Base-by-base conservation (phyloP, 345 rosid genomes). In the Pugionium dolabratum region DNA sequence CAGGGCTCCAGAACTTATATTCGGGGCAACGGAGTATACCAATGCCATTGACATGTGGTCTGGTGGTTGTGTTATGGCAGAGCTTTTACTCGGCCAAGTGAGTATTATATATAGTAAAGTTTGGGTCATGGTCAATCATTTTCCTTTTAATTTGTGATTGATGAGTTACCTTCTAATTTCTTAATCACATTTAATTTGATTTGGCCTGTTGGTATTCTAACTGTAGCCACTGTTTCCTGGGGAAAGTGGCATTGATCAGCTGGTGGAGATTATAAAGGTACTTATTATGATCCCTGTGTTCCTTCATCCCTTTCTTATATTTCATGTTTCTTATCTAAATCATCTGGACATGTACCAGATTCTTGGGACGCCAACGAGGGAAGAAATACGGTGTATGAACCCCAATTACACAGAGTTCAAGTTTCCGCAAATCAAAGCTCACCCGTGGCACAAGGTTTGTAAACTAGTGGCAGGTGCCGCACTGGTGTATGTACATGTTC, bases 31-130 rank as follows among this genome's bases (percentile, higher is more conserved):
- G n/a, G 91, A 87, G 39, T 94, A 94, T 78, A 91, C 96, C 44
- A 83, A 79, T 81, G 96, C 99, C 51, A 91, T 94, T 70, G 99
- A 94, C 79, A 82, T 91, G 83, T 94, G 99, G 99, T 94, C 99
- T 25, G 88, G 73, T 72, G 99, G 97, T 53, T 91, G 99, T 73
- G 97, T 94, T 59, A 69, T 94, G 84, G 93, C 97, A 11, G 99
- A 94, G 75, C 95, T 91, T 66, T 86, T 94, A 63, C 93, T 91
- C 62, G 96, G 99, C 64, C 95, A 81, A 73, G 97, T 91, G 51
- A 75, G 99, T 89, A 5, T 36, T 59, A 18, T 51, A 42, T 28
- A 29, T 11, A 34, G 31, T 35, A 29, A 11, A 27, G 54, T 42
- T 40, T 57, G 42, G 46, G 39, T 49, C 56, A 4, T 47, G 33